These are phyloP conservation scores for Penicillium glabrum DNA, from an alignment of 2,329 filamentous ascomycete genomes.

Conservation along the genomic window DNA sequence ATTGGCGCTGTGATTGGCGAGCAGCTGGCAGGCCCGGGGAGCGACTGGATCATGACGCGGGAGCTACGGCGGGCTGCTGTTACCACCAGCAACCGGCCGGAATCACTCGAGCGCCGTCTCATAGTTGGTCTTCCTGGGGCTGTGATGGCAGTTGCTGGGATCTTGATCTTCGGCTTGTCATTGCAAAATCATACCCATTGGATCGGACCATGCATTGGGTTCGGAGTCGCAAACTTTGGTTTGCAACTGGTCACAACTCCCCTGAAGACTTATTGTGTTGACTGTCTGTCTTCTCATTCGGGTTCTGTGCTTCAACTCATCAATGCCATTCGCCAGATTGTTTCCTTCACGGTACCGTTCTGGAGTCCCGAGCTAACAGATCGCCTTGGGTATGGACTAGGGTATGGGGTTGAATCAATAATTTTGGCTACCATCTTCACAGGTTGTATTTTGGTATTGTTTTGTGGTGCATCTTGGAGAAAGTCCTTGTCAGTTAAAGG, in stretches of 20 bases:
- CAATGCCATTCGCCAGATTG: neutral
- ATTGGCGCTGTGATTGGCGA: neutral
- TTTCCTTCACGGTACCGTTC: conserved; percentile 1
- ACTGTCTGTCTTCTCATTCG: neutral
- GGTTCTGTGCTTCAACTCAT: neutral
- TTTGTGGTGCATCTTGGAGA: neutral
- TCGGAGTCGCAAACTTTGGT: neutral
- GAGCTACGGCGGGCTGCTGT: neutral
- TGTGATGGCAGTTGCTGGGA: neutral
- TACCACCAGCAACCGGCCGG: neutral
- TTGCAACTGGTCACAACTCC: neutral
- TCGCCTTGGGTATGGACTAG: neutral
- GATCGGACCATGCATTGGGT: neutral
- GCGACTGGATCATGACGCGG: neutral
- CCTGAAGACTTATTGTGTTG: conserved; percentile 1
- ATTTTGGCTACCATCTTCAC: neutral
- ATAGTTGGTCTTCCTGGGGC: neutral
- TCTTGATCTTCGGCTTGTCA: neutral
- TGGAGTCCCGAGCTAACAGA: neutral
- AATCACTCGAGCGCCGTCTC: neutral
- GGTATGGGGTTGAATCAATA: neutral
- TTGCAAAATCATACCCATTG: conserved; percentile 1
- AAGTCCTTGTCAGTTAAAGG: neutral
- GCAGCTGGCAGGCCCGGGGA: neutral
- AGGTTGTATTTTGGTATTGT: neutral